Evolutionary conservation across 208 protist species (phyloP).

Genomic region (Trypanosoma cruzi): DNA sequence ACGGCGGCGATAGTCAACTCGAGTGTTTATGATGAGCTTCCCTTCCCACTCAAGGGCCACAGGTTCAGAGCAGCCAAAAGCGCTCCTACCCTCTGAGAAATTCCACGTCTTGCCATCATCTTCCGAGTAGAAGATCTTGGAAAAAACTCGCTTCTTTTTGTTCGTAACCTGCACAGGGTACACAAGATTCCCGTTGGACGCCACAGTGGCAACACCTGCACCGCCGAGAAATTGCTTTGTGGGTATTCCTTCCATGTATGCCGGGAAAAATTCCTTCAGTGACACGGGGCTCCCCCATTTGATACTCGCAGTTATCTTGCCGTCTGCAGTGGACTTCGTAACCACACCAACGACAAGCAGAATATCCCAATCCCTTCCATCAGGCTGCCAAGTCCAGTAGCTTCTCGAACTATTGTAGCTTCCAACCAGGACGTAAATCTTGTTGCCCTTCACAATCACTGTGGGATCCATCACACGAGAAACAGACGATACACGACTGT

Average conservation of each 20-base stretch:
- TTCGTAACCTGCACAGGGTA: too few species aligned
- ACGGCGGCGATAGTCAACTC: too few species aligned
- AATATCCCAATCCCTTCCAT: constrained; percentile 14
- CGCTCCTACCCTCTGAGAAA: too few species aligned
- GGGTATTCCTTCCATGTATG: background rate
- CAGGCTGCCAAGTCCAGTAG: constrained; percentile 6
- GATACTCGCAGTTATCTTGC: background rate
- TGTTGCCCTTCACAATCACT: constrained; percentile 23
- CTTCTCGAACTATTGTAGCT: constrained; percentile 2
- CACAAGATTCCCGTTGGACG: too few species aligned
- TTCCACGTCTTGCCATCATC: too few species aligned
- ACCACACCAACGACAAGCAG: constrained; percentile 14
- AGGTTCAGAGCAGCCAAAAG: too few species aligned
- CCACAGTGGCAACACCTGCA: too few species aligned
- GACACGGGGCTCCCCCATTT: constrained; percentile 8
- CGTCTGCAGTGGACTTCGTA: background rate
- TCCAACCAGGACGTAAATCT: constrained; percentile 11
- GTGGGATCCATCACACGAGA: constrained; percentile 21
- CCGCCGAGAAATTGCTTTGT: constrained; percentile 16
- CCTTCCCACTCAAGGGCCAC: too few species aligned
- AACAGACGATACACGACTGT: background rate
- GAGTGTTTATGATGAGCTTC: too few species aligned
- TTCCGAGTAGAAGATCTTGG: too few species aligned
- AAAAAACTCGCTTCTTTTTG: too few species aligned
- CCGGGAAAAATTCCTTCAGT: background rate